These are phyloP conservation scores for Diaporthe citriasiana DNA, from an alignment of 2,329 filamentous ascomycete genomes.

Conservation along the genomic window DNA sequence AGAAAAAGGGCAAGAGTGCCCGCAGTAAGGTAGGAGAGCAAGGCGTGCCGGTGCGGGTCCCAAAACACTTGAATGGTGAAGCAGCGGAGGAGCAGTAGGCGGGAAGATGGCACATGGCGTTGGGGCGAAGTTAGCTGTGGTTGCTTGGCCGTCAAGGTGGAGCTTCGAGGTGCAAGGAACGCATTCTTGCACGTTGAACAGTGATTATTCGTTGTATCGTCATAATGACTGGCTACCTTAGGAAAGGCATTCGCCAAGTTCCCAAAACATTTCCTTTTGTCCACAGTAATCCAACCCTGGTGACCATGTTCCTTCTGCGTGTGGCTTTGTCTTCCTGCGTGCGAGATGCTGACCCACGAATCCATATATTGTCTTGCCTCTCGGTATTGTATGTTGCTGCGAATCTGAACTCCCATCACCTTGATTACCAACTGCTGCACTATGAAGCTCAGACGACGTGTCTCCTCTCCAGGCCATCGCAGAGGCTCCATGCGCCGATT, in stretches of 20 bases:
- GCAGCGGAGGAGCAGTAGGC: slow-evolving; percentile 12
- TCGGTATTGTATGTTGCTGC: background rate
- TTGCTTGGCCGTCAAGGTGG: slow-evolving; percentile 41
- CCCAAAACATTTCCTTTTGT: background rate
- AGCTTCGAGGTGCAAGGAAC: slow-evolving; percentile 41
- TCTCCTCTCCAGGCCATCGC: slow-evolving; percentile 35
- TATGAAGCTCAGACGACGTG: slow-evolving; percentile 27
- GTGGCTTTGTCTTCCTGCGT: background rate
- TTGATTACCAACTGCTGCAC: background rate
- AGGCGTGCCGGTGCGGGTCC: slow-evolving; percentile 22
- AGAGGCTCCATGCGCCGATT: slow-evolving; percentile 36
- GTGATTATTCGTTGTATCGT: background rate
- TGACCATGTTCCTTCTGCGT: background rate
- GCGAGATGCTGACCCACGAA: background rate
- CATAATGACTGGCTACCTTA: background rate
- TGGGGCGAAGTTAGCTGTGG: slow-evolving; percentile 37
- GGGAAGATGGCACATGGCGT: slow-evolving; percentile 40
- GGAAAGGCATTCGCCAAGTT: background rate
- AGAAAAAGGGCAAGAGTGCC: background rate
- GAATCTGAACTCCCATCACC: too few relatives aligned
- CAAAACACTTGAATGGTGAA: slow-evolving; percentile 35
- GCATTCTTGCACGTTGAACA: background rate
- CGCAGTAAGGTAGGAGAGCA: background rate
- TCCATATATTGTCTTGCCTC: too few relatives aligned
- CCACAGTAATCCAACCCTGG: background rate